A percentile compares a stretch with the other conserved stretches of the same genome.
phyloP scores from a whole-genome alignment of 2,329 filamentous ascomycete genomes.

The Aspergillus tamarii region DNA sequence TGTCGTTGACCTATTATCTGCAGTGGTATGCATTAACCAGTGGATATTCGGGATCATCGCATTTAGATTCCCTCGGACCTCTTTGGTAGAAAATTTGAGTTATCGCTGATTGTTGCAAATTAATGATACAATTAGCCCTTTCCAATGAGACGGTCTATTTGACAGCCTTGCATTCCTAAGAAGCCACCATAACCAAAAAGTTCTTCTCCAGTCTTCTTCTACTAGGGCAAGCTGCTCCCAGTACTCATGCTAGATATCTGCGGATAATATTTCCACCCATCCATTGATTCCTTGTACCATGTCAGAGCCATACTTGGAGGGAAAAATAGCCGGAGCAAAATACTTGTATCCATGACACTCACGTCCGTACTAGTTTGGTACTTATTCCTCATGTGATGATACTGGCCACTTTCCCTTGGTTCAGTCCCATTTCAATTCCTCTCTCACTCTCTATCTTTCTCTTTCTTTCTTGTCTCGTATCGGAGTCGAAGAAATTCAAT shows the following conservation, averaged over 20 bases:
- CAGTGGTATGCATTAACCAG: background rate
- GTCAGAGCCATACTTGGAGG: constrained; percentile 5
- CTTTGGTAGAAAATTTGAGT: background rate
- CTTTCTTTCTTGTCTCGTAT: background rate
- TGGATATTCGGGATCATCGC: background rate
- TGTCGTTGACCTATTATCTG: background rate
- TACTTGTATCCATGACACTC: background rate
- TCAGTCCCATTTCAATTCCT: background rate
- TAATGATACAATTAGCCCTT: background rate
- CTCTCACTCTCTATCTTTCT: background rate
- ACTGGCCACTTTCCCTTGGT: background rate
- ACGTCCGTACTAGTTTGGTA: background rate
- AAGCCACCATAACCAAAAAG: background rate
- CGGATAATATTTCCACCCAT: background rate
- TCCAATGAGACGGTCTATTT: background rate
- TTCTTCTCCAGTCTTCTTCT: background rate
- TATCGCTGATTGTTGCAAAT: background rate
- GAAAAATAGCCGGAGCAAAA: constrained; percentile 1
- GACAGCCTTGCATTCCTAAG: background rate
- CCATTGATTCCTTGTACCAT: background rate
- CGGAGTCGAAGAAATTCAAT: background rate
- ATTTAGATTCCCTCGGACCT: background rate
- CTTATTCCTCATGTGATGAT: background rate
- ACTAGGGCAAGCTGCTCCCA: background rate
- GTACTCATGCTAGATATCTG: background rate